Evolutionary conservation across 2,329 filamentous ascomycete genomes (phyloP).

Genomic region (Fusarium chuoi): DNA sequence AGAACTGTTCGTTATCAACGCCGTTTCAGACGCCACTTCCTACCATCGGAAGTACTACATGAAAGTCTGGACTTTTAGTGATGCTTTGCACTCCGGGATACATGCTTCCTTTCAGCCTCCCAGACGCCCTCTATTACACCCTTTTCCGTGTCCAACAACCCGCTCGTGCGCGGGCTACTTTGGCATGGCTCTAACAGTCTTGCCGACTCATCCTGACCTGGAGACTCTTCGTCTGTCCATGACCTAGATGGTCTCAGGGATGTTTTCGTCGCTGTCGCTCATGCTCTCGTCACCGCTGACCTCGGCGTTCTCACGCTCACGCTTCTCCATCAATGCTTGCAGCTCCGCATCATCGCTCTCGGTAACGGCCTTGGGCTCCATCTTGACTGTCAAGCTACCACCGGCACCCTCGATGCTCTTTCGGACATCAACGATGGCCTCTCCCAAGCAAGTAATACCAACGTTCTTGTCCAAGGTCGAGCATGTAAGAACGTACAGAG

Average conservation of each 20-base stretch:
- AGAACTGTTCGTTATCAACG: conserved; percentile 43
- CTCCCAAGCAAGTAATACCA: conserved; percentile 86
- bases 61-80: conserved; percentile 44
- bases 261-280: conserved; percentile 93
- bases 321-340: conserved; percentile 98
- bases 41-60: conserved; percentile 44
- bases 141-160: conserved; percentile 42
- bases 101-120: conserved; percentile 36
- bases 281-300: conserved; percentile 97
- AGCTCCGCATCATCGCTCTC: conserved; percentile 98
- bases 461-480: conserved; percentile 93
- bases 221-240: conserved; percentile 28
- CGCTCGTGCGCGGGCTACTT: conserved; percentile 19
- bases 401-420: conserved; percentile 80
- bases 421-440: conserved; percentile 88
- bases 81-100: conserved; percentile 39
- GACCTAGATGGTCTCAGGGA: conserved; percentile 54
- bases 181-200: conserved; percentile 29
- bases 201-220: conserved; percentile 28
- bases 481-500: conserved; percentile 94
- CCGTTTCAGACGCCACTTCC: conserved; percentile 45
- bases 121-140: conserved; percentile 43
- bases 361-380: conserved; percentile 99
- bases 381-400: conserved; percentile 89
- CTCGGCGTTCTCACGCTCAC: conserved; percentile 96